Evolutionary conservation across 331 rosid genomes (phyloP).

Genomic region (Spiraea crenata): DNA sequence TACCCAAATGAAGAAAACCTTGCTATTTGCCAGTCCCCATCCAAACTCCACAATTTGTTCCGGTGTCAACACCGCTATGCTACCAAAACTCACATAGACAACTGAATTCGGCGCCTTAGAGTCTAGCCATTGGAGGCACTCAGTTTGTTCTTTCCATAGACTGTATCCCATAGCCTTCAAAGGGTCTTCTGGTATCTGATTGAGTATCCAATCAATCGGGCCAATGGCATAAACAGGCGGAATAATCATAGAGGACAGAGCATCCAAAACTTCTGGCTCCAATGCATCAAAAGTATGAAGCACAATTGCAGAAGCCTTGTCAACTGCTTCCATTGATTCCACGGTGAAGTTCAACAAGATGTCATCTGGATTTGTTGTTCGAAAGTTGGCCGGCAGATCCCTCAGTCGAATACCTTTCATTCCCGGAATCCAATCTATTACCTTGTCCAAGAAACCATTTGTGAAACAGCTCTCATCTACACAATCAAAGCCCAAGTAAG

Average conservation of each 20-base stretch:
- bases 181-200: neutral
- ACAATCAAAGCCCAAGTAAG: neutral
- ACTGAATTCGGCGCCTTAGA: conserved; percentile 1
- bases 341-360: neutral
- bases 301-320: conserved; percentile 4
- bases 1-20: conserved; percentile 2
- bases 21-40: conserved; percentile 20
- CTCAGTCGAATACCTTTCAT: conserved; percentile 12
- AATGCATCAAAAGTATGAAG: conserved; percentile 8
- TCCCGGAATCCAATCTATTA: conserved; percentile 22
- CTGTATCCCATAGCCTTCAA: conserved; percentile 10
- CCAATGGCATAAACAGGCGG: conserved; percentile 14
- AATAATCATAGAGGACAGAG: neutral
- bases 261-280: conserved; percentile 4
- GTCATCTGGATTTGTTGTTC: neutral
- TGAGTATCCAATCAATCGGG: conserved; percentile 10
- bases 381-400: conserved; percentile 5
- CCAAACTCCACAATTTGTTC: conserved; percentile 12
- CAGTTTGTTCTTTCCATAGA: conserved; percentile 16
- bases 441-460: conserved; percentile 10
- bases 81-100: conserved; percentile 15
- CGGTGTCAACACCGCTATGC: neutral
- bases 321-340: conserved; percentile 1
- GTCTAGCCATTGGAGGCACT: conserved; percentile 9
- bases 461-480: conserved; percentile 16